Evolutionary conservation across 768 basidiomycete species (phyloP).

Genomic region (Suillus placidus): DNA sequence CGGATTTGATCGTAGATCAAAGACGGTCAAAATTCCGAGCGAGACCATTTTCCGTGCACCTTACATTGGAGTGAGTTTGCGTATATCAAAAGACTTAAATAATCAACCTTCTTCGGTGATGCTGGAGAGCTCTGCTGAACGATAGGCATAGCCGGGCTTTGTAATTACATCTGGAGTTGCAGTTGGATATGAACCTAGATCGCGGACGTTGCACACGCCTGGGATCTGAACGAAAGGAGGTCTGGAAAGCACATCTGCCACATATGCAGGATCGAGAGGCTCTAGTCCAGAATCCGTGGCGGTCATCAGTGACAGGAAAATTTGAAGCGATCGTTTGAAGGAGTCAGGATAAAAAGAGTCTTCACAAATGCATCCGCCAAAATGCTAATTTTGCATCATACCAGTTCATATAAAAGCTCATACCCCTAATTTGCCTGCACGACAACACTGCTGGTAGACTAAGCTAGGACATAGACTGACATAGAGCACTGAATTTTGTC

Average conservation of each 20-base stretch:
- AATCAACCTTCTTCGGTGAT: conserved; percentile 69
- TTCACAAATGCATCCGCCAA: not conserved
- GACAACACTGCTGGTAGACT: not conserved
- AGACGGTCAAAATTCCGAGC: conserved; percentile 68
- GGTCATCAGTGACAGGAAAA: conserved; percentile 17
- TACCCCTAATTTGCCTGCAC: not conserved
- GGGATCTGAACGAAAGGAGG: conserved; percentile 70
- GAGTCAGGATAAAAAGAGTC: not conserved
- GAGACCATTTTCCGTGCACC: conserved; percentile 59
- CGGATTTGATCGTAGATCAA: conserved; percentile 78
- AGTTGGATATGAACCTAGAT: conserved; percentile 67
- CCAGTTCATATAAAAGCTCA: not conserved
- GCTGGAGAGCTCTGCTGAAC: conserved; percentile 72
- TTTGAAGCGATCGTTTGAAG: not conserved
- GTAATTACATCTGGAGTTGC: conserved; percentile 52
- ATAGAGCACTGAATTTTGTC: not conserved
- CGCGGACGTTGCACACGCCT: conserved; percentile 78
- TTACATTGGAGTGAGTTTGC: conserved; percentile 28
- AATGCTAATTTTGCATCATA: not conserved
- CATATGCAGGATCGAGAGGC: conserved; percentile 67
- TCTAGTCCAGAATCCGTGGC: conserved; percentile 44
- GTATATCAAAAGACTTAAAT: not conserved
- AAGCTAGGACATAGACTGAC: not conserved
- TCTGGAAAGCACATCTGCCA: conserved; percentile 62
- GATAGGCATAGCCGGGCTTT: conserved; percentile 59